Base-by-base conservation (phyloP, 1,139 yeast species). In the Kodamaea sp. region DNA sequence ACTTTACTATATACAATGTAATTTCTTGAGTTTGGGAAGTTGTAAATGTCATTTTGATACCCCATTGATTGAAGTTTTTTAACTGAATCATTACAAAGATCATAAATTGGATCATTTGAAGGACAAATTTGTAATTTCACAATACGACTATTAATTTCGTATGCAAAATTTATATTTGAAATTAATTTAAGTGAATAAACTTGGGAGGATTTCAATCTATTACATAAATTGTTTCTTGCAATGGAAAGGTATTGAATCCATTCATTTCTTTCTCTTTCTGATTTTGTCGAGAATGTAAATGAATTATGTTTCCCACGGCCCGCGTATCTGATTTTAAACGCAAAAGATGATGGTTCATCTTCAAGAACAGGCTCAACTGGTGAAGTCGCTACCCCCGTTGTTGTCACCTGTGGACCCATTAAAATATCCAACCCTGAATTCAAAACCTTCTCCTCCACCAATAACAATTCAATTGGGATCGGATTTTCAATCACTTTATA, bases 121-220 rank as follows among this genome's bases (percentile, higher is more conserved):
- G 82, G 73, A 40, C 79, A 74, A 2, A 81, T 65, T 2, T 85
- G 89, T 32, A 84, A 57, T 46, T 78, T 79, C 3, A 58, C 55
- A 0, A 85, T 76, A n/a, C 73, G 67, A 36, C 70, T 74, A 7
- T 68, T 60, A 6, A 67, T 71, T 15, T 80, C 85, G 55, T 84
- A 85, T 1, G 81, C 84, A 61, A 86, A 86, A 39, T 74, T 74
- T 25, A 76, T 68, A 47, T 80, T 82, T 7, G 85, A 69, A 8
- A 87, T 56, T 8, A 78, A 67, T 27, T 65, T 62, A 22, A 84
- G 55, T 7, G 65, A 54, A 52, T 81, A 83, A 0, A 88, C 84
- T 44, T 78, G 85, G 0, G 72, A 58, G 24, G 61, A 67, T 20
- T 65, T 56, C 22, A 71, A 68, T 25, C 74, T 55, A 11, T 65